Conservation (phyloP, 2,329 filamentous ascomycete species). For the Dothistroma pini region DNA sequence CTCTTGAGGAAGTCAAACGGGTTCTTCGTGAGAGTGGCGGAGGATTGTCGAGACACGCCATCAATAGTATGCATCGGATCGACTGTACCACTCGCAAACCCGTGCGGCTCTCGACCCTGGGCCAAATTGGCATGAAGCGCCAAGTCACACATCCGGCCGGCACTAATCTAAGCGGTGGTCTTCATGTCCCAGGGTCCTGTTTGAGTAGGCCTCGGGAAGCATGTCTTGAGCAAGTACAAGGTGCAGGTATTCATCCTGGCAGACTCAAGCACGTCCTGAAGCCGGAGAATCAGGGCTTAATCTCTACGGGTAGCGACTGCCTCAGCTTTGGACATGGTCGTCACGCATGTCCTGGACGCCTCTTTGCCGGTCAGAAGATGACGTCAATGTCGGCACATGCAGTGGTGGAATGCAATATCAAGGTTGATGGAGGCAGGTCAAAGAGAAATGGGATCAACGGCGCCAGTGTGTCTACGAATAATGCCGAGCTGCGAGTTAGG, state of each 20-base stretch:
- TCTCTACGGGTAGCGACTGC: slow-evolving; percentile 4
- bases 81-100: slow-evolving; percentile 32
- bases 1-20: slow-evolving; percentile 26
- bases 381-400: slow-evolving; percentile 38
- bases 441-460: slow-evolving; percentile 7
- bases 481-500: background rate
- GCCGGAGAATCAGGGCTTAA: slow-evolving; percentile 9
- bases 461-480: background rate
- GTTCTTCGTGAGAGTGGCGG: slow-evolving; percentile 17
- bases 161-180: slow-evolving; percentile 25
- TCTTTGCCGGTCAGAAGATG: slow-evolving; percentile 37
- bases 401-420: slow-evolving; percentile 41
- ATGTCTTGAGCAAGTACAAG: slow-evolving; percentile 2
- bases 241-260: background rate
- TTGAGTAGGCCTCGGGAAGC: slow-evolving; percentile 3
- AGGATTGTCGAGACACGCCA: slow-evolving; percentile 24
- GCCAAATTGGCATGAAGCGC: slow-evolving; percentile 19
- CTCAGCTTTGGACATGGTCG: slow-evolving; percentile 7
- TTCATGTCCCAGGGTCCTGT: slow-evolving; percentile 18
- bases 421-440: slow-evolving; percentile 14
- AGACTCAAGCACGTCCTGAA: slow-evolving; percentile 6
- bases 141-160: slow-evolving; percentile 26
- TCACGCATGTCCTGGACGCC: slow-evolving; percentile 36
- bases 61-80: slow-evolving; percentile 23
- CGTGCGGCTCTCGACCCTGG: slow-evolving; percentile 22